phyloP scores from a whole-genome alignment of 2,329 filamentous ascomycete species.

The Camptophora hylomeconis region DNA sequence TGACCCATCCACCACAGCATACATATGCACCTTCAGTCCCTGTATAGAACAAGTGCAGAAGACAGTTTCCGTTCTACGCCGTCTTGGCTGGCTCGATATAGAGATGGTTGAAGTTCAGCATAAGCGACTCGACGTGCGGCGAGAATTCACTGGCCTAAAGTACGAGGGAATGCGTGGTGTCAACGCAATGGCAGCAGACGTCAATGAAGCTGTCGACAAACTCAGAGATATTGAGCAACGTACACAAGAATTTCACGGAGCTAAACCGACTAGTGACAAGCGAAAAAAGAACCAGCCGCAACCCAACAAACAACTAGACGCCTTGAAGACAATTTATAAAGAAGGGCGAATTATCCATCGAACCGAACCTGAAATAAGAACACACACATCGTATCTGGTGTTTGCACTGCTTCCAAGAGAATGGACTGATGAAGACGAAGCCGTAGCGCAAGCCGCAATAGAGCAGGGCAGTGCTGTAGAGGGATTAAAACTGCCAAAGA shows the following conservation, averaged over 20 bases:
- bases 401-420: constrained; percentile 81
- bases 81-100: constrained; percentile 79
- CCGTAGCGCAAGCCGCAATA: constrained; percentile 49
- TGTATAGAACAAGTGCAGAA: constrained; percentile 92
- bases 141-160: constrained; percentile 66
- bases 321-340: constrained; percentile 48
- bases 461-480: constrained; percentile 17
- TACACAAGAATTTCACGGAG: constrained; percentile 50
- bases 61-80: constrained; percentile 68
- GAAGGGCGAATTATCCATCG: constrained; percentile 68
- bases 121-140: constrained; percentile 63
- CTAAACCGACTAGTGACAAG: constrained; percentile 14
- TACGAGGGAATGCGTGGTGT: constrained; percentile 54
- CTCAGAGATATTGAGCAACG: constrained; percentile 61
- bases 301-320: constrained; percentile 12
- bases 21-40: constrained; percentile 89
- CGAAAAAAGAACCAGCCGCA: constrained; percentile 8
- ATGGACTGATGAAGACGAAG: constrained; percentile 76
- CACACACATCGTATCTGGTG: constrained; percentile 91
- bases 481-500: constrained; percentile 11
- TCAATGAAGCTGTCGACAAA: constrained; percentile 64
- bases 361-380: constrained; percentile 80
- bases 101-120: constrained; percentile 85
- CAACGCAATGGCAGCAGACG: constrained; percentile 57
- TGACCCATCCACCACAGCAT: constrained; percentile 55